A percentile compares a stretch with the other conserved stretches of the same genome.
Conservation (phyloP, 306 rosid species). For the Sphenostylis stenocarpa region DNA sequence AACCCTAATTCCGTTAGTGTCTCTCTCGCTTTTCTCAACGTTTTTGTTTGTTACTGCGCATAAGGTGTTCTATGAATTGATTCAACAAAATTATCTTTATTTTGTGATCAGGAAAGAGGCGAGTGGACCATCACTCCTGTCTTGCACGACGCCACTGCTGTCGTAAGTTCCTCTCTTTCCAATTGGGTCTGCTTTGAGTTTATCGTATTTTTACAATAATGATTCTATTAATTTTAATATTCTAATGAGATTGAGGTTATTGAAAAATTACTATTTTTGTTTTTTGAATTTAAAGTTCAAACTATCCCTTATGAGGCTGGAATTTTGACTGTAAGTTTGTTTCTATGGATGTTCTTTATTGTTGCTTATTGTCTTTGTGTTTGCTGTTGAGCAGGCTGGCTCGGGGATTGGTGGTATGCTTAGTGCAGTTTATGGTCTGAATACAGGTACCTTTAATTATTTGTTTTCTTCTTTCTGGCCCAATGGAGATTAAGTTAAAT, state of each 20-base stretch:
- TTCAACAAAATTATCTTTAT: neutral
- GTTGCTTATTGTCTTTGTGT: conserved; percentile 15
- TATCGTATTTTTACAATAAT: neutral
- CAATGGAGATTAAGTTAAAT: neutral
- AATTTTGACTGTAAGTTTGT: neutral
- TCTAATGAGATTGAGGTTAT: neutral
- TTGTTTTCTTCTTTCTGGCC: neutral
- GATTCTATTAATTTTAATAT: neutral
- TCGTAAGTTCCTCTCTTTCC: conserved; percentile 51
- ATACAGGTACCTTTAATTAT: conserved; percentile 56
- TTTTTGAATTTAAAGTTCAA: neutral
- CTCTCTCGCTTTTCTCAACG: neutral
- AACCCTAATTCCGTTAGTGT: conserved; percentile 49
- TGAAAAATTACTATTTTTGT: neutral
- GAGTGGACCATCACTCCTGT: conserved; percentile 85
- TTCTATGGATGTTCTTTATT: neutral
- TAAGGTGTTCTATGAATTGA: conserved; percentile 29
- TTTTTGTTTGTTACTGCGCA: neutral
- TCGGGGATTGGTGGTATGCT: conserved; percentile 83
- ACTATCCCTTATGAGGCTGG: neutral
- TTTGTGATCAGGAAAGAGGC: conserved; percentile 51
- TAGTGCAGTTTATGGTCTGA: conserved; percentile 71
- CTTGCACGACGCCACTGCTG: conserved; percentile 72
- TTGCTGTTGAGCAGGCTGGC: conserved; percentile 61
- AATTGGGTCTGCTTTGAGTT: neutral